phyloP scores from a whole-genome alignment of 1,284 basidiomycete genomes.

The Schizophyllum amplum region DNA sequence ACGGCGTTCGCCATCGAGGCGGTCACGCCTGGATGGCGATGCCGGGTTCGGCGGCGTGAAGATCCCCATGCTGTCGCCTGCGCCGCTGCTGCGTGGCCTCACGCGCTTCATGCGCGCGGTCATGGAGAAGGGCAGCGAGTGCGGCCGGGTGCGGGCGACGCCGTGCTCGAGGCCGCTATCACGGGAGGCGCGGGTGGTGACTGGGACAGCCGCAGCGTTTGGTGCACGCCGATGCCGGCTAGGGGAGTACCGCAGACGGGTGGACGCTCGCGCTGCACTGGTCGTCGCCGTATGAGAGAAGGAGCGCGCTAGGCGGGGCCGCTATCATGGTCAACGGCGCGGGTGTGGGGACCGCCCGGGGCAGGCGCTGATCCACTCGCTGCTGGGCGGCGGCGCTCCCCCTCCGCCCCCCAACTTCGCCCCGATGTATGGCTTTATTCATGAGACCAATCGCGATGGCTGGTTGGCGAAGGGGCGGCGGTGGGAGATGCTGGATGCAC shows the following conservation, averaged over 20 bases:
- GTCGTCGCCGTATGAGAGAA: no score
- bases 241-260: not conserved
- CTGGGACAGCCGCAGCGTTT: constrained; percentile 4
- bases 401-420: not conserved
- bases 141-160: not conserved
- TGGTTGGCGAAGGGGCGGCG: not conserved
- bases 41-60: not conserved
- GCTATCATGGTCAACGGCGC: no score
- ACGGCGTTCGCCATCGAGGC: not conserved
- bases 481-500: not conserved
- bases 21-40: not conserved
- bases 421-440: not conserved
- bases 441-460: not conserved
- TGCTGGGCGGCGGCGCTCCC: no score
- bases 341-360: no score
- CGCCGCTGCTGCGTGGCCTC: not conserved
- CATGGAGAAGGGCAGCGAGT: not conserved
- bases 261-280: not conserved
- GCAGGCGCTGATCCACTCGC: no score
- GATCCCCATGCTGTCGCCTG: not conserved
- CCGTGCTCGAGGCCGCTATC: not conserved
- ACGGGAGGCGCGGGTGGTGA: not conserved
- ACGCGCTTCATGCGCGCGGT: not conserved
- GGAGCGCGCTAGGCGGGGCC: no score
- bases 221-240: constrained; percentile 3